Evolutionary conservation across 1,284 basidiomycete genomes (phyloP), one percentile per base, ranked within the genome.

Genomic region (Waitea zeae): DNA sequence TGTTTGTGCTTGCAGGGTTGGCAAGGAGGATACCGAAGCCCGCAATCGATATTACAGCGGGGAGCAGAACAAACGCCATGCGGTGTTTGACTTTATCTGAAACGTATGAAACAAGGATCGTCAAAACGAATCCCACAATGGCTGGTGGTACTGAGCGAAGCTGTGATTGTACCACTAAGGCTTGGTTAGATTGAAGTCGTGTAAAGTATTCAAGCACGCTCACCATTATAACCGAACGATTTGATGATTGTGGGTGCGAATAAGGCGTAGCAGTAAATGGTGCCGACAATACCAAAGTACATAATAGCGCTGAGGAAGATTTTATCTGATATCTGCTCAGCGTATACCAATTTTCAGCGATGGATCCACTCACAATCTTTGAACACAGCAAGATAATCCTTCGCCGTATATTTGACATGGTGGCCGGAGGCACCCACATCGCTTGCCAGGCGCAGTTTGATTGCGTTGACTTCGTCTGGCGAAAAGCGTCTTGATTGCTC

Each of bases 131-230:
- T 19, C 50, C 51, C 32, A 47, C 48, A 9, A 48, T 51, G 41
- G 59, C 66, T 3, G 64, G 61, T 5, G 66, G 67, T 9, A 70
- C 66, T 12, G 64, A 63, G 48, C 61, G 60, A 12, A 71, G 56
- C 46, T 71, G 67, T 0, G 64, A 61, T 20, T 48, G 45, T 17
- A n/a, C n/a, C n/a, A n/a, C n/a, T n/a, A n/a, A n/a, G n/a, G n/a
- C n/a, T n/a, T n/a, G n/a, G n/a, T n/a, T n/a, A n/a, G n/a, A n/a
- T n/a, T n/a, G n/a, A n/a, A n/a, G n/a, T n/a, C n/a, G n/a, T n/a
- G n/a, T n/a, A n/a, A n/a, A n/a, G n/a, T n/a, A n/a, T n/a, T n/a
- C n/a, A n/a, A n/a, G n/a, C n/a, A n/a, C n/a, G n/a, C n/a, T n/a
- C n/a, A n/a, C n/a, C n/a, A n/a, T n/a, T n/a, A n/a, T n/a, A n/a